Conservation (phyloP, 208 protist genomes). For the Trichomonas tenax region DNA sequence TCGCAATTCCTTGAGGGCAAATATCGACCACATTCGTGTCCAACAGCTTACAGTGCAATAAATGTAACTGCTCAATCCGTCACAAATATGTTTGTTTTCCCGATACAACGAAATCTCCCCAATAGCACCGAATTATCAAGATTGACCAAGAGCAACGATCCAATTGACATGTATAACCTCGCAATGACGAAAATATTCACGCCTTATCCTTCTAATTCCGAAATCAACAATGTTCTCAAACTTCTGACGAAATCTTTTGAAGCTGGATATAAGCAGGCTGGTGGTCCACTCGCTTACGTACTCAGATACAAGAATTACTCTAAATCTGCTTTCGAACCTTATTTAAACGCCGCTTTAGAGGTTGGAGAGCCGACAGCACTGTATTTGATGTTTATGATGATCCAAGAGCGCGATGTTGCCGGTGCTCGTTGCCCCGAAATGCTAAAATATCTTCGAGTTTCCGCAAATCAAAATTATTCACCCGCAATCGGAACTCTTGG, state of each 20-base stretch:
- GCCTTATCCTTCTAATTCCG: not conserved
- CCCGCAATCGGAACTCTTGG: not conserved
- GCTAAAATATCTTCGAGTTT: not conserved
- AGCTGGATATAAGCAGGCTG: not conserved
- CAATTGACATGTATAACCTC: not conserved
- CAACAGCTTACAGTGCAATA: not conserved
- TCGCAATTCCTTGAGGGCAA: not conserved
- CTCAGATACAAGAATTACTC: not conserved
- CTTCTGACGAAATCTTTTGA: not conserved
- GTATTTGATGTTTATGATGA: not conserved
- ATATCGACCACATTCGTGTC: not conserved
- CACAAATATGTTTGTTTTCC: not conserved
- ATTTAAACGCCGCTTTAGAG: not conserved
- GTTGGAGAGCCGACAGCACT: not conserved
- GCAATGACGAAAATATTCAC: not conserved
- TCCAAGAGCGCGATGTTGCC: not conserved
- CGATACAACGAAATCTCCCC: not conserved
- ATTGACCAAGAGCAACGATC: not conserved
- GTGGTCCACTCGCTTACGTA: not conserved
- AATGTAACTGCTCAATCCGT: not conserved
- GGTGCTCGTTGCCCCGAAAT: too few relatives aligned
- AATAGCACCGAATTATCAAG: not conserved
- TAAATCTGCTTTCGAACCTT: not conserved
- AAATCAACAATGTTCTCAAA: not conserved
- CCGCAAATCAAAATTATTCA: not conserved